Conservation (phyloP, 2,329 filamentous ascomycete species). For the Talaromyces pinophilus region DNA sequence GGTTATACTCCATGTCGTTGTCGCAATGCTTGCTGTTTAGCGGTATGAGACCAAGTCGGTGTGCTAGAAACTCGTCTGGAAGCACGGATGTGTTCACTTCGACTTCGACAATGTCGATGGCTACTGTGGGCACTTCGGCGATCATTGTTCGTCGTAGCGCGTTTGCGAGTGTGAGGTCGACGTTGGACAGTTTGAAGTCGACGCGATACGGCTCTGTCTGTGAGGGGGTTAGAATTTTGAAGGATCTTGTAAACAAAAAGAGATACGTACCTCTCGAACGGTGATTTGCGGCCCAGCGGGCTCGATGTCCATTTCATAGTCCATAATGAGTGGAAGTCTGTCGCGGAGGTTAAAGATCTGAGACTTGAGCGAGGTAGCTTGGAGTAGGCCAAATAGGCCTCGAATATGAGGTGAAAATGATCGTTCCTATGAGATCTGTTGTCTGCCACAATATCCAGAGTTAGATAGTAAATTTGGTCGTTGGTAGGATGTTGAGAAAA, state of each 20-base stretch:
- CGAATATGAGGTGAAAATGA: neutral
- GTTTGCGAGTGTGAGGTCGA: slow-evolving; percentile 90
- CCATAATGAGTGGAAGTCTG: slow-evolving; percentile 34
- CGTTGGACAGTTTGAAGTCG: slow-evolving; percentile 87
- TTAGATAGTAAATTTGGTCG: neutral
- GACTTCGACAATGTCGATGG: slow-evolving; percentile 92
- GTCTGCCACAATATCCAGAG: neutral
- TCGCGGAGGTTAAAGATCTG: neutral
- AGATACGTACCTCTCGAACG: slow-evolving; percentile 45
- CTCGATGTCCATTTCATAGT: slow-evolving; percentile 53
- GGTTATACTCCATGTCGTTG: slow-evolving; percentile 75
- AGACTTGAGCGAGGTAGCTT: neutral
- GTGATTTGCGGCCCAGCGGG: slow-evolving; percentile 51
- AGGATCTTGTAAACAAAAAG: neutral
- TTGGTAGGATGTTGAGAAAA: neutral
- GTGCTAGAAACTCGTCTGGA: slow-evolving; percentile 92
- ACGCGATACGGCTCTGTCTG: slow-evolving; percentile 79
- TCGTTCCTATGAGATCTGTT: neutral
- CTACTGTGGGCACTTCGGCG: slow-evolving; percentile 89
- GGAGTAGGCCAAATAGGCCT: neutral
- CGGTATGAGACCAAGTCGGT: slow-evolving; percentile 87
- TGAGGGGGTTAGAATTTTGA: neutral
- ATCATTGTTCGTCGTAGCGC: slow-evolving; percentile 87
- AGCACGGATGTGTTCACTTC: slow-evolving; percentile 93
- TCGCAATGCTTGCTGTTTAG: slow-evolving; percentile 82